Conservation (phyloP, 192 early-diverging fungal species). For the Rhizophagus sp. region DNA sequence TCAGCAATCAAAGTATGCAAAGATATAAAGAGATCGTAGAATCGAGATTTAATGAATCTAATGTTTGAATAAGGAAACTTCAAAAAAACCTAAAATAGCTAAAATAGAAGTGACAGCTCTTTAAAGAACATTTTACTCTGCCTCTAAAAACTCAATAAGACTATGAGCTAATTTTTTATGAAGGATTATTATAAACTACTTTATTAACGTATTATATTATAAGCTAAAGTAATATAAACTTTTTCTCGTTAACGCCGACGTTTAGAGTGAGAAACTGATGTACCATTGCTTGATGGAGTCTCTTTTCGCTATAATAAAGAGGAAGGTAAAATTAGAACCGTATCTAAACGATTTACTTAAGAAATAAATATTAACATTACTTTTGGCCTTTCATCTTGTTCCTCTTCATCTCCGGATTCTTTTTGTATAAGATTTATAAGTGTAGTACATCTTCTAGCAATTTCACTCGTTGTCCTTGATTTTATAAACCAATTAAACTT, state of each 20-base stretch:
- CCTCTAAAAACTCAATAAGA: too few species aligned
- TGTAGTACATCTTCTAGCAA: constrained; percentile 82
- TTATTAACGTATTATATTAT: neutral
- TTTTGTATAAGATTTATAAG: constrained; percentile 70
- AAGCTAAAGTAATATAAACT: neutral
- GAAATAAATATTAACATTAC: neutral
- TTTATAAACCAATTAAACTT: constrained; percentile 99
- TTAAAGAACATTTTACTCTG: too few species aligned
- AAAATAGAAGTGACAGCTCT: too few species aligned
- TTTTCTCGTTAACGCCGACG: neutral
- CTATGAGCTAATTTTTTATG: too few species aligned
- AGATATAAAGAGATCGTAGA: too few species aligned
- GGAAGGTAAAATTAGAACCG: neutral
- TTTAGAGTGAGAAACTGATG: neutral
- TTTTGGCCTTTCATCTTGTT: constrained; percentile 28
- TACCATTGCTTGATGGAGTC: neutral
- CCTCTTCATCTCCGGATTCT: constrained; percentile 51
- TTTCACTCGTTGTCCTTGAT: constrained; percentile 84
- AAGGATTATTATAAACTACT: neutral
- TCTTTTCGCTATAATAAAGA: neutral
- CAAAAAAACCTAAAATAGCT: too few species aligned
- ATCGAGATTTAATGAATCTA: too few species aligned
- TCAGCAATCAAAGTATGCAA: too few species aligned
- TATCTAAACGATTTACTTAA: neutral
- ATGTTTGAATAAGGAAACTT: too few species aligned